Conservation (phyloP, 2,329 filamentous ascomycete genomes). For the Lecanicillium sp. region DNA sequence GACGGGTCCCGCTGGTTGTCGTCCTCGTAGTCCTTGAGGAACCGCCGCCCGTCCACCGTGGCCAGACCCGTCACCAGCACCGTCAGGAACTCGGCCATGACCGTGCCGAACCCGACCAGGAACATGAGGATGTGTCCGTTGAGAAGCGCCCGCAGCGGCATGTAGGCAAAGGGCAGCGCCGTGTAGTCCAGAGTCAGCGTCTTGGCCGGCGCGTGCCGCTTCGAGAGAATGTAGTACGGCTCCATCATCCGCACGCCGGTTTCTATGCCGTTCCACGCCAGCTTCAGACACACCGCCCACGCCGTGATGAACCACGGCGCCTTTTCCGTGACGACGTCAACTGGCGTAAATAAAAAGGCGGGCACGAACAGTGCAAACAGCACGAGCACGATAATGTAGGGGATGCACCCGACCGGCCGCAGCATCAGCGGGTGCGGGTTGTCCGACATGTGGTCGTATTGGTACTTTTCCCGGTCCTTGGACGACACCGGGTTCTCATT, state of each 20-base stretch:
- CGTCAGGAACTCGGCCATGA: constrained; percentile 67
- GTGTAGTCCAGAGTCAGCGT: constrained; percentile 68
- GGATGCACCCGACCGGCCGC: constrained; percentile 48
- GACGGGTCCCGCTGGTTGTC: not conserved
- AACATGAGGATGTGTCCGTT: constrained; percentile 61
- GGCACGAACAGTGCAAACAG: constrained; percentile 52
- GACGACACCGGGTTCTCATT: constrained; percentile 36
- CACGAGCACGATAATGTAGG: constrained; percentile 51
- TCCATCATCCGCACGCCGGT: constrained; percentile 66
- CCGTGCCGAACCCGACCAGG: constrained; percentile 60
- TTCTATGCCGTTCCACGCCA: constrained; percentile 62
- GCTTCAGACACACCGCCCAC: constrained; percentile 58
- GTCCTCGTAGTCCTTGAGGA: constrained; percentile 29
- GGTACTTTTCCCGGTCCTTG: constrained; percentile 37
- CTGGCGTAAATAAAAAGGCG: constrained; percentile 51
- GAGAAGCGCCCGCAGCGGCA: constrained; percentile 52
- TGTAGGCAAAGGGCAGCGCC: constrained; percentile 59
- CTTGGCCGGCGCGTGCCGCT: constrained; percentile 55
- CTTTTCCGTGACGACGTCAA: constrained; percentile 48
- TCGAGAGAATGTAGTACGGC: constrained; percentile 63
- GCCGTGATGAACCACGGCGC: constrained; percentile 59
- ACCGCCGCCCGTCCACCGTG: constrained; percentile 55
- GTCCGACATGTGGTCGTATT: constrained; percentile 40
- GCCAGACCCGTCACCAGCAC: constrained; percentile 60
- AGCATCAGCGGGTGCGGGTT: constrained; percentile 66